Evolutionary conservation across 768 basidiomycete species (phyloP).

Genomic region (Russula emetica): DNA sequence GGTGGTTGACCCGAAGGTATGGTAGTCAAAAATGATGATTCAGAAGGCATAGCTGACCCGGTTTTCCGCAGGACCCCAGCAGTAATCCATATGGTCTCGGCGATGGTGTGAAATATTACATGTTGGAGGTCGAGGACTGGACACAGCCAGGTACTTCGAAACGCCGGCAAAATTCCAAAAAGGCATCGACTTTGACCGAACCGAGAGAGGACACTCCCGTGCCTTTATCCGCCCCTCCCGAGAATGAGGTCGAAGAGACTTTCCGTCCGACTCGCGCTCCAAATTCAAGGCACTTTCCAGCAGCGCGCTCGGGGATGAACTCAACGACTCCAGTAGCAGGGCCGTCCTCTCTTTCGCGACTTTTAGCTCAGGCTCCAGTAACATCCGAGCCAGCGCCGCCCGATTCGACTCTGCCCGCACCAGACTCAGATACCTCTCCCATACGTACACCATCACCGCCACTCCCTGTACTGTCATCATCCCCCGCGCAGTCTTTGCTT

Average conservation of each 20-base stretch:
- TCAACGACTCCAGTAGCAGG: slow-evolving; percentile 70
- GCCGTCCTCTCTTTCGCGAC: slow-evolving; percentile 73
- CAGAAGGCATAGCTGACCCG: slow-evolving; percentile 1
- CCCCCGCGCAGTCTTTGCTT: slow-evolving; percentile 4
- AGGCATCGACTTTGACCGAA: slow-evolving; percentile 40
- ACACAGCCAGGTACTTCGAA: slow-evolving; percentile 67
- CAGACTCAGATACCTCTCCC: slow-evolving; percentile 17
- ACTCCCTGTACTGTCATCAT: not conserved
- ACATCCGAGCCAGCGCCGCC: slow-evolving; percentile 36
- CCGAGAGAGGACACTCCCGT: slow-evolving; percentile 39
- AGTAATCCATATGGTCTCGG: slow-evolving; percentile 89
- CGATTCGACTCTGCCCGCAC: slow-evolving; percentile 27
- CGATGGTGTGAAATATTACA: slow-evolving; percentile 88
- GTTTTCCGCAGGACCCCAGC: slow-evolving; percentile 55
- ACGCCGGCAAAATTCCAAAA: slow-evolving; percentile 52
- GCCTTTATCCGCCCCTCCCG: slow-evolving; percentile 57
- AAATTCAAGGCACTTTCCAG: slow-evolving; percentile 64
- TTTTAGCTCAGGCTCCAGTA: slow-evolving; percentile 65
- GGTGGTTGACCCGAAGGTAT: slow-evolving; percentile 73
- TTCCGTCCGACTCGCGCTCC: slow-evolving; percentile 61
- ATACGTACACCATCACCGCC: slow-evolving; percentile 35
- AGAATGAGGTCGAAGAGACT: slow-evolving; percentile 68
- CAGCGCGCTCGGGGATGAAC: slow-evolving; percentile 52
- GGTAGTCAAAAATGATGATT: slow-evolving; percentile 28
- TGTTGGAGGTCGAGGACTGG: slow-evolving; percentile 94